Base-by-base conservation (phyloP, 1,284 basidiomycete genomes). In the Takashimella koratensis region DNA sequence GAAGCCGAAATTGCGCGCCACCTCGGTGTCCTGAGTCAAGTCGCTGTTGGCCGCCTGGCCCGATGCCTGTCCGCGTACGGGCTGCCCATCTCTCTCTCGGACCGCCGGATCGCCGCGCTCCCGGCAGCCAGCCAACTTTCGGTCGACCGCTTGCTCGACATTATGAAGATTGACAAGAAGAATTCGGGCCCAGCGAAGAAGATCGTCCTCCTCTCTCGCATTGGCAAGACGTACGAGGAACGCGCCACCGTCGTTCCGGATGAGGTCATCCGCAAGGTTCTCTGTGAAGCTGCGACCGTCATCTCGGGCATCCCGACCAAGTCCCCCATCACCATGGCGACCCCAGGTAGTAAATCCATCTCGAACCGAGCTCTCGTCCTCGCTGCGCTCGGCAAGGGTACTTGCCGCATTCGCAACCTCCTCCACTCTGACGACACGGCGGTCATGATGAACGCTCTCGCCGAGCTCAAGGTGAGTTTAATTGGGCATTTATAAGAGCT, bases 341-440 rank as follows among this genome's bases (percentile, higher is more conserved):
- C 95, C 0, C 95, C 95, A 0, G 95, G 95, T 12, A 92, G 89
- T 53, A 98, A 99, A 79, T 94, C 90, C 66, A 90, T 99, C 66
- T 97, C 93, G 3, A 98, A 98, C 76, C 86, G 96, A 43, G 93
- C 91, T 0, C 80, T 99, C 43, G 86, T 98, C 1, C 84, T 99
- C 21, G 95, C 96, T 6, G 93, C 96, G 0, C 83, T 99, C 13
- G 90, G 85, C 0, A 83, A 82, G 44, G 95, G 95, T 12, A 92
- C 87, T 0, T 96, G 93, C 76, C 82, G 86, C 53, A 79, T 99
- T 47, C 87, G 82, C 74, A 98, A 98, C 70, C 79, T 98, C 16
- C 80, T 98, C 42, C 94, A 98, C 73, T 98, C 93, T 8, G 95
- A 98, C 68, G 95, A 99, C 74, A 99, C 95, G 0, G 91, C 93